Evolutionary conservation across 306 rosid genomes (phyloP).

Genomic region (Castanea crenata): DNA sequence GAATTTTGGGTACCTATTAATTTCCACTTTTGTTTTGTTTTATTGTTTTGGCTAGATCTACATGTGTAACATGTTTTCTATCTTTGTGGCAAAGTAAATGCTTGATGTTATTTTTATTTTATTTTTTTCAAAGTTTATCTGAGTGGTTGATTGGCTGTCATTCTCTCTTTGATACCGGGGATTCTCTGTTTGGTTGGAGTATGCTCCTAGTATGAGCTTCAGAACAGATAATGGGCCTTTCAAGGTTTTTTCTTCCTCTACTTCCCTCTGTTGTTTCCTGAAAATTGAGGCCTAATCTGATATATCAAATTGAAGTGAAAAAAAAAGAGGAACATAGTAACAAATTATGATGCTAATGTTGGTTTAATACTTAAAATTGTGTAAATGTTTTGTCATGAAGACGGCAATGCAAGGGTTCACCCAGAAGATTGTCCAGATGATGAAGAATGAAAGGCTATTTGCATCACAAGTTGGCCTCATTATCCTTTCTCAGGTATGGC

Average conservation of each 20-base stretch:
- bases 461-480: conserved; percentile 96
- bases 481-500: conserved; percentile 81
- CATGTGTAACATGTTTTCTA: neutral
- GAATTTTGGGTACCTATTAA: conserved; percentile 79
- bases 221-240: conserved; percentile 89
- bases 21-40: neutral
- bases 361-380: conserved; percentile 10
- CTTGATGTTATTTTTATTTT: conserved; percentile 5
- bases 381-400: conserved; percentile 29
- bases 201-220: conserved; percentile 92
- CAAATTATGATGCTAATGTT: neutral
- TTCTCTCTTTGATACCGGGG: conserved; percentile 52
- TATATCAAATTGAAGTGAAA: neutral
- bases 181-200: conserved; percentile 94
- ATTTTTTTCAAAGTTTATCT: neutral
- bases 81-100: neutral
- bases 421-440: conserved; percentile 86
- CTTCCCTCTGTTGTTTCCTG: neutral
- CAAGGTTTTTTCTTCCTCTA: conserved; percentile 53
- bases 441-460: conserved; percentile 80
- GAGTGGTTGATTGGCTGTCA: conserved; percentile 17
- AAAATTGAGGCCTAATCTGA: neutral
- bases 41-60: conserved; percentile 1
- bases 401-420: conserved; percentile 89
- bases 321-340: neutral